phyloP scores from a whole-genome alignment of 352 stramenopile genomes.

The Phytopythium aichiense region DNA sequence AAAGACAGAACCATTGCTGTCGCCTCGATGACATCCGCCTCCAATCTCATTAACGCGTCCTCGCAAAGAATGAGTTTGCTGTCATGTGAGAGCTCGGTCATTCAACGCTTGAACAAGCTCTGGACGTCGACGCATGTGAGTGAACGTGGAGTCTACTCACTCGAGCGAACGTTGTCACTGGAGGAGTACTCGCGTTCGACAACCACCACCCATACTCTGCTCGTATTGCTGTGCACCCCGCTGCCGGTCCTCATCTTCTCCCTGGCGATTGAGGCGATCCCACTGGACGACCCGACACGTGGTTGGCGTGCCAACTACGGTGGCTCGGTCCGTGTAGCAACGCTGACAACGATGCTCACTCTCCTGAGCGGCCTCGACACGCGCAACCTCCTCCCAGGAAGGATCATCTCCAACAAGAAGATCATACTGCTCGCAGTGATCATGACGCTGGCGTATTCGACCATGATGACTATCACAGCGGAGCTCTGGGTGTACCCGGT shows the following conservation, averaged over 20 bases:
- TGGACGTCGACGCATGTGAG: constrained; percentile 8
- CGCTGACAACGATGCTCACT: too few species aligned
- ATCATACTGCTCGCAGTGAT: background rate
- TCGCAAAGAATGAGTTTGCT: too few species aligned
- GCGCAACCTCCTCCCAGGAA: too few species aligned
- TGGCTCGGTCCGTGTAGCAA: too few species aligned
- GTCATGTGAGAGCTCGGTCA: background rate
- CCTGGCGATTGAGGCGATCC: background rate
- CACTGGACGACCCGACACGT: background rate
- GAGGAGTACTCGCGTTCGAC: constrained; percentile 19
- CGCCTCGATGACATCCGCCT: too few species aligned
- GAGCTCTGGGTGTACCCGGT: constrained; percentile 14
- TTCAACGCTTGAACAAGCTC: background rate
- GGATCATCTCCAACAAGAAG: too few species aligned
- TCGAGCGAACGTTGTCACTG: constrained; percentile 25
- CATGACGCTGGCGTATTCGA: background rate
- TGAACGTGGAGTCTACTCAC: constrained; percentile 21
- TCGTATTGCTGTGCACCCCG: background rate
- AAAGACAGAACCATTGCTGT: too few species aligned
- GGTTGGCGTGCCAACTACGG: too few species aligned
- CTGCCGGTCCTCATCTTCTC: background rate
- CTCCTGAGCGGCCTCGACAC: too few species aligned
- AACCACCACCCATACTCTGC: background rate
- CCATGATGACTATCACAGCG: constrained; percentile 4
- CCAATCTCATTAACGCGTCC: too few species aligned